These are phyloP conservation scores for Phytophthora crassamura DNA, from an alignment of 352 stramenopile species.

Conservation along the genomic window DNA sequence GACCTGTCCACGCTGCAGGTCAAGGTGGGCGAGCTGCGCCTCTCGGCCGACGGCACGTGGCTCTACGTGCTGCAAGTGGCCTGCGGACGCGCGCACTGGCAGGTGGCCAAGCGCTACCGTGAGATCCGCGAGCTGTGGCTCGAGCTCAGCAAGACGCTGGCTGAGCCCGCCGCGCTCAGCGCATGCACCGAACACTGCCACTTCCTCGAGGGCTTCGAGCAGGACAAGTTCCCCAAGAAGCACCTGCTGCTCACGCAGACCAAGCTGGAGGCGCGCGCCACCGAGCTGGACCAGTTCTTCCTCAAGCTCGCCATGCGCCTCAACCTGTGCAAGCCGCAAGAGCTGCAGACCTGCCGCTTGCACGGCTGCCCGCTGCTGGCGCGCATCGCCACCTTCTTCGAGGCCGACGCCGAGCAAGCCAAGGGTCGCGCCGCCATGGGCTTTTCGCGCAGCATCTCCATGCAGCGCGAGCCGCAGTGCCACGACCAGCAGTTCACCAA, in stretches of 20 bases:
- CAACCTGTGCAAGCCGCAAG: conserved; percentile 61
- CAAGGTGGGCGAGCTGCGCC: conserved; percentile 59
- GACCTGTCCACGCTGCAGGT: conserved; percentile 68
- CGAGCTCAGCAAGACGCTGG: conserved; percentile 45
- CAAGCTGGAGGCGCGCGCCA: conserved; percentile 59
- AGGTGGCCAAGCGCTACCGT: conserved; percentile 68
- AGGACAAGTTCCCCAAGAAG: conserved; percentile 83
- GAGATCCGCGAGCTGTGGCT: conserved; percentile 79
- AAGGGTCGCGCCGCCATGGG: conserved; percentile 11
- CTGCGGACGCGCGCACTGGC: conserved; percentile 55
- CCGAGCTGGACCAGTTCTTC: conserved; percentile 68
- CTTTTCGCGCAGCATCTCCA: conserved; percentile 38
- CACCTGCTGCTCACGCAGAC: conserved; percentile 72
- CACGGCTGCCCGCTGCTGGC: conserved; percentile 52
- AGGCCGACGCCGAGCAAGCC: conserved; percentile 36
- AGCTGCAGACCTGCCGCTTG: conserved; percentile 51
- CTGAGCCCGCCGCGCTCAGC: conserved; percentile 23
- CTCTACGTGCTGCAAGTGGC: conserved; percentile 71
- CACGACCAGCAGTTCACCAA: conserved; percentile 41
- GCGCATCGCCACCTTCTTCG: conserved; percentile 60
- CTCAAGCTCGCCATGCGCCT: conserved; percentile 70
- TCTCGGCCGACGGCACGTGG: conserved; percentile 66
- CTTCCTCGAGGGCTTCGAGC: conserved; percentile 69
- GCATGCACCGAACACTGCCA: conserved; percentile 66
- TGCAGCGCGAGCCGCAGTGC: conserved; percentile 27